Evolutionary conservation across 2,329 filamentous ascomycete species (phyloP).

Genomic region (Colletotrichum sp.): DNA sequence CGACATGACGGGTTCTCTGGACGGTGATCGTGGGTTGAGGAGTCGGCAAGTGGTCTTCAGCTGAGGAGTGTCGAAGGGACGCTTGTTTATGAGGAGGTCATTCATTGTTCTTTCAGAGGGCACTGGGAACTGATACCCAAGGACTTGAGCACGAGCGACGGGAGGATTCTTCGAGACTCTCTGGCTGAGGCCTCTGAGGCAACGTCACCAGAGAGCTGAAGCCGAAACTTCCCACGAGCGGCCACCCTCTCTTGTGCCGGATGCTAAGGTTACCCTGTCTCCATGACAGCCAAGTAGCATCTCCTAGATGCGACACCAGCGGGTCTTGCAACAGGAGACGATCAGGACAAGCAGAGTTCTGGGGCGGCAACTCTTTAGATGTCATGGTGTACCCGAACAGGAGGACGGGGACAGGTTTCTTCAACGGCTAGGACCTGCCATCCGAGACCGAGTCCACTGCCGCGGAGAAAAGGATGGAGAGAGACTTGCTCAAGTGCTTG

Average conservation of each 20-base stretch:
- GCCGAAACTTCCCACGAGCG: neutral
- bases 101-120: neutral
- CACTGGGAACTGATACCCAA: neutral
- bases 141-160: neutral
- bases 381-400: neutral
- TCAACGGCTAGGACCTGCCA: neutral
- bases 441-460: neutral
- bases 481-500: neutral
- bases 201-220: neutral
- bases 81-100: neutral
- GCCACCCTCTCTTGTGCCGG: neutral
- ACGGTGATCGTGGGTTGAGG: neutral
- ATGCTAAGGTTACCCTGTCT: neutral
- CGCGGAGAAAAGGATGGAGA: no score
- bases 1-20: neutral
- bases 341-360: neutral
- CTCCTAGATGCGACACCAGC: neutral
- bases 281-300: neutral
- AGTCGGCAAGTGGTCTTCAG: neutral
- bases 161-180: neutral
- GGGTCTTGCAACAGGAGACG: neutral
- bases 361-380: neutral
- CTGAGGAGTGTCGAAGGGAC: fast-evolving
- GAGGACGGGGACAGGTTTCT: neutral
- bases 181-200: no score